Evolutionary conservation across 257 asterid genomes (phyloP).

Genomic region (Lycium ferocissimum): DNA sequence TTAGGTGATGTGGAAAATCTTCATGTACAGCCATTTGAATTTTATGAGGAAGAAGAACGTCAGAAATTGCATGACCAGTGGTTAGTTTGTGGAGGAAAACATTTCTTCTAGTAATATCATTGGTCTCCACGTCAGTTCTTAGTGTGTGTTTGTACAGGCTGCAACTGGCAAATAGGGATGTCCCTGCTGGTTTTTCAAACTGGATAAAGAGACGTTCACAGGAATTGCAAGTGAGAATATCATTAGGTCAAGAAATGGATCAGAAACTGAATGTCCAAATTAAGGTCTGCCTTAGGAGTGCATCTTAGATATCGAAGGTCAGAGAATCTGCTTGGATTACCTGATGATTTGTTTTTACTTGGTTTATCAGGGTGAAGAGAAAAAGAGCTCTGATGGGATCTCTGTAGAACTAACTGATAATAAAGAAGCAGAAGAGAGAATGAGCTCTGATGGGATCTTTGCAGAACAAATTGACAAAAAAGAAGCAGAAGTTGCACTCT

Average conservation of each 20-base stretch:
- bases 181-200: constrained; percentile 61
- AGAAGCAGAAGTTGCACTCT: constrained; percentile 48
- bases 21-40: constrained; percentile 87
- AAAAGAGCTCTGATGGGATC: constrained; percentile 42
- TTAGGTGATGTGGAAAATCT: constrained; percentile 74
- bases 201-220: constrained; percentile 62
- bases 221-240: constrained; percentile 49
- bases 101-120: constrained; percentile 31
- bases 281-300: constrained; percentile 50
- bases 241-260: constrained; percentile 68
- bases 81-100: constrained; percentile 53
- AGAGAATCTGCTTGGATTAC: constrained; percentile 18
- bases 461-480: constrained; percentile 46
- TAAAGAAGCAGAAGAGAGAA: constrained; percentile 42
- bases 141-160: constrained; percentile 55
- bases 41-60: constrained; percentile 90
- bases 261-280: constrained; percentile 48
- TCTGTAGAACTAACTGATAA: constrained; percentile 47
- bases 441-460: constrained; percentile 41
- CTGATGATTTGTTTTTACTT: constrained; percentile 37
- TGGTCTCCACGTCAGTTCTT: constrained; percentile 27
- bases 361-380: constrained; percentile 55
- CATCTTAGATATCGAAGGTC: constrained; percentile 11
- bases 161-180: constrained; percentile 67
- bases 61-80: constrained; percentile 80